These are phyloP conservation scores for Aspergillus saccharolyticus DNA, from an alignment of 495 filamentous ascomycete species.

Conservation along the genomic window DNA sequence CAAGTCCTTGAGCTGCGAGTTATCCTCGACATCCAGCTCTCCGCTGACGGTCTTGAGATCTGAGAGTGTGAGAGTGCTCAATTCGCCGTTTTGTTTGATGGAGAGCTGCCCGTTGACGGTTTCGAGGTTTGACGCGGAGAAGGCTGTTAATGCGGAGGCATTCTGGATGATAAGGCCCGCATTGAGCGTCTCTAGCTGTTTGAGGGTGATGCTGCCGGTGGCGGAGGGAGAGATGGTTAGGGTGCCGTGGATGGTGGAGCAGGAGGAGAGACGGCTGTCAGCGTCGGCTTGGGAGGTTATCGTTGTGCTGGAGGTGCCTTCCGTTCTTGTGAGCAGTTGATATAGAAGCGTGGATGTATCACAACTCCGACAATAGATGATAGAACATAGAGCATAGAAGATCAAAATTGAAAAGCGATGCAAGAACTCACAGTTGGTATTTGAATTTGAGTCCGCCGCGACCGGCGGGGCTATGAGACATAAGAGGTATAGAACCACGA, in stretches of 20 bases:
- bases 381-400: background rate
- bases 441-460: background rate
- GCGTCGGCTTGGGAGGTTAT: constrained; percentile 31
- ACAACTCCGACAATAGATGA: background rate
- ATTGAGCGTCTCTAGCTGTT: constrained; percentile 24
- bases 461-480: background rate
- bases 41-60: constrained; percentile 11
- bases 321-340: background rate
- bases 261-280: constrained; percentile 16
- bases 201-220: constrained; percentile 23
- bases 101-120: constrained; percentile 21
- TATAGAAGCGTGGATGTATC: background rate
- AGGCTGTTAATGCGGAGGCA: constrained; percentile 13
- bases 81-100: constrained; percentile 17
- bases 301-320: constrained; percentile 20
- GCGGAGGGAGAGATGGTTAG: constrained; percentile 23
- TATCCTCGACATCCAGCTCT: constrained; percentile 20
- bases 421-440: background rate
- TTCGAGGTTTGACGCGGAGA: constrained; percentile 23
- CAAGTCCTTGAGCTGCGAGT: constrained; percentile 19
- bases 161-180: constrained; percentile 22
- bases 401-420: background rate
- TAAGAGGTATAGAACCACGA: background rate
- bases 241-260: constrained; percentile 24
- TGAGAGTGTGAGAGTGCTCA: constrained; percentile 18